phyloP scores from a whole-genome alignment of 257 asterid genomes.

The Orobanche coerulescens region DNA sequence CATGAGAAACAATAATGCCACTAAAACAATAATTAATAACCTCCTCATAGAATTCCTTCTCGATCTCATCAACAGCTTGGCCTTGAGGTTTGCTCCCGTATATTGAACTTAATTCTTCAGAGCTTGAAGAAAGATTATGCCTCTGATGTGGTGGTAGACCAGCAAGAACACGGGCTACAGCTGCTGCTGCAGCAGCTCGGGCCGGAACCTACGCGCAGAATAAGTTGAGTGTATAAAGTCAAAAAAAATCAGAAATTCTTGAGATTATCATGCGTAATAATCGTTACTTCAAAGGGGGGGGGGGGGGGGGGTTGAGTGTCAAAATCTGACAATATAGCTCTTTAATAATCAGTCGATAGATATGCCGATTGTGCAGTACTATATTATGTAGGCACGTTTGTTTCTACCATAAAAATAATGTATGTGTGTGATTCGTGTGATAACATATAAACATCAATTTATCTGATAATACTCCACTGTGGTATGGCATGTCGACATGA shows the following conservation, averaged over 20 bases:
- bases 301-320: constrained; percentile 7
- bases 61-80: constrained; percentile 63
- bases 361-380: too few species aligned
- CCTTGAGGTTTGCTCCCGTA: constrained; percentile 63
- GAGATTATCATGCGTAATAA: not conserved
- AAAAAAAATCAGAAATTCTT: constrained; percentile 4
- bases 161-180: constrained; percentile 92
- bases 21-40: constrained; percentile 34
- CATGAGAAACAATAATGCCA: constrained; percentile 13
- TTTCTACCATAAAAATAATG: too few species aligned
- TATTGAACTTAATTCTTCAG: constrained; percentile 76
- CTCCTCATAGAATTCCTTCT: constrained; percentile 89
- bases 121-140: constrained; percentile 66
- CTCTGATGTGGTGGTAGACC: constrained; percentile 92
- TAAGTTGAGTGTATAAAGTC: constrained; percentile 14
- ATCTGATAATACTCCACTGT: too few species aligned
- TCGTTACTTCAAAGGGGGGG: not conserved
- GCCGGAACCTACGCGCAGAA: constrained; percentile 70
- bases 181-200: constrained; percentile 98
- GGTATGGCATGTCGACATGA: too few species aligned
- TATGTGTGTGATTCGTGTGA: too few species aligned
- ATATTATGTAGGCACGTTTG: too few species aligned
- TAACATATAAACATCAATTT: too few species aligned
- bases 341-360: too few species aligned
- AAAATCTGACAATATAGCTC: too few species aligned